These are phyloP conservation scores for Cladosporium cucumerinum DNA, from an alignment of 2,329 filamentous ascomycete species.

Conservation along the genomic window DNA sequence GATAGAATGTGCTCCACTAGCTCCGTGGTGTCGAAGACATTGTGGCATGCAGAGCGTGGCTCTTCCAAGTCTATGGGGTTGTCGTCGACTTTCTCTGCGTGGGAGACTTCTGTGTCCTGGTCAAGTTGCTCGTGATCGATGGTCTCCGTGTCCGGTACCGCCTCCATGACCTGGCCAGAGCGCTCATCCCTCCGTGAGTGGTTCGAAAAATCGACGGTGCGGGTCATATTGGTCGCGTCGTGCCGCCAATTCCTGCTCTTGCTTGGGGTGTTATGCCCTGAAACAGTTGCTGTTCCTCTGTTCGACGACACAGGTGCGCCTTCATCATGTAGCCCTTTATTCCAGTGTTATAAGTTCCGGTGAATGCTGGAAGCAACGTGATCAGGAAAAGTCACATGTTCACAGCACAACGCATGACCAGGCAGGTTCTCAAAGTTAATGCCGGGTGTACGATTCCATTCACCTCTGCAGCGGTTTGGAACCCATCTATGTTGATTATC, in stretches of 20 bases:
- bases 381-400: not conserved
- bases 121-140: not conserved
- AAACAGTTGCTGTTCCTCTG: not conserved
- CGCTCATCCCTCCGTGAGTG: not conserved
- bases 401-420: not conserved
- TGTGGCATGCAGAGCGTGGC: not conserved
- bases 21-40: not conserved
- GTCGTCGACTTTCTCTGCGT: not conserved
- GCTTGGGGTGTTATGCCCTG: no score
- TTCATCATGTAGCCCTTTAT: not conserved
- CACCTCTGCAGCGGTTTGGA: not conserved
- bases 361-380: not conserved
- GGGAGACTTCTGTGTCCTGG: not conserved
- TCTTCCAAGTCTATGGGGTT: not conserved
- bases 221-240: not conserved
- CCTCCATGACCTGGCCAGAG: not conserved
- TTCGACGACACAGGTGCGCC: not conserved
- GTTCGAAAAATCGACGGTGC: not conserved
- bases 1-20: not conserved
- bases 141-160: not conserved
- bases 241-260: not conserved
- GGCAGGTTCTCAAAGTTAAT: not conserved
- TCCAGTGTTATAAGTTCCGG: not conserved
- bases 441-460: not conserved
- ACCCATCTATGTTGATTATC: not conserved